Percentiles rank a stretch among this genome's conserved stretches.
These are phyloP conservation scores for Trametes gibbosa DNA, from an alignment of 768 basidiomycete species.

Conservation along the genomic window DNA sequence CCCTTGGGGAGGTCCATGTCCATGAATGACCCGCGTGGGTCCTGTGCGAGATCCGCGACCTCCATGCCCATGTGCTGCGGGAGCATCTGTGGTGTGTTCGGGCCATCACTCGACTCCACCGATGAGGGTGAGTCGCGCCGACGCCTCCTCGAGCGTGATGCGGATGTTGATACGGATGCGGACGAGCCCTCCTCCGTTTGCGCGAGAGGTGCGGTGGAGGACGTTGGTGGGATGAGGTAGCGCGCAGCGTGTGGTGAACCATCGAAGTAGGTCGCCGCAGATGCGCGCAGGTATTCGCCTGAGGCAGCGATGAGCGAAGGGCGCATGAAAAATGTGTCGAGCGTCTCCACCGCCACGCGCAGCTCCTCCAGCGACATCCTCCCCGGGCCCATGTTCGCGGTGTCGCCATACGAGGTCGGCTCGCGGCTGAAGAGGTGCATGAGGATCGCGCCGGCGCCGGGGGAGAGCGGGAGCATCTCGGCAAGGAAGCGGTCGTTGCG, in stretches of 20 bases:
- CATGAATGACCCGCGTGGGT: background rate
- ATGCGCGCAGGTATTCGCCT: conserved; percentile 8
- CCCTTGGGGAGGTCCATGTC: background rate
- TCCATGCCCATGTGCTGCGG: conserved; percentile 2
- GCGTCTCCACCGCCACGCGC: conserved; percentile 48
- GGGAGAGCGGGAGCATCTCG: conserved; percentile 33
- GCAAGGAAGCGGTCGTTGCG: conserved; percentile 75
- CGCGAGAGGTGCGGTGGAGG: background rate
- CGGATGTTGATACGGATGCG: too few relatives aligned
- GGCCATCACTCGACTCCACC: background rate
- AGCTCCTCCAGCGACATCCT: conserved; percentile 38
- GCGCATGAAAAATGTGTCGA: conserved; percentile 51
- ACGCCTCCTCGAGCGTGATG: background rate
- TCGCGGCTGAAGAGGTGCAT: conserved; percentile 29
- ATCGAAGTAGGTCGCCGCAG: conserved; percentile 20
- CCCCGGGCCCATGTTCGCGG: background rate
- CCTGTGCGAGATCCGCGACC: background rate
- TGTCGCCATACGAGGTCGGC: conserved; percentile 5
- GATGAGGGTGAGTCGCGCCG: background rate
- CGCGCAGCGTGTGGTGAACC: background rate
- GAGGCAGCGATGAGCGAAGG: conserved; percentile 11
- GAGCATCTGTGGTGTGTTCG: conserved; percentile 10
- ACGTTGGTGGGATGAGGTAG: background rate
- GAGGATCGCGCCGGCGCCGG: conserved; percentile 29
- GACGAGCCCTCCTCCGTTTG: background rate